Conservation (phyloP, 768 basidiomycete species). For the Phaffia tasmanica region DNA sequence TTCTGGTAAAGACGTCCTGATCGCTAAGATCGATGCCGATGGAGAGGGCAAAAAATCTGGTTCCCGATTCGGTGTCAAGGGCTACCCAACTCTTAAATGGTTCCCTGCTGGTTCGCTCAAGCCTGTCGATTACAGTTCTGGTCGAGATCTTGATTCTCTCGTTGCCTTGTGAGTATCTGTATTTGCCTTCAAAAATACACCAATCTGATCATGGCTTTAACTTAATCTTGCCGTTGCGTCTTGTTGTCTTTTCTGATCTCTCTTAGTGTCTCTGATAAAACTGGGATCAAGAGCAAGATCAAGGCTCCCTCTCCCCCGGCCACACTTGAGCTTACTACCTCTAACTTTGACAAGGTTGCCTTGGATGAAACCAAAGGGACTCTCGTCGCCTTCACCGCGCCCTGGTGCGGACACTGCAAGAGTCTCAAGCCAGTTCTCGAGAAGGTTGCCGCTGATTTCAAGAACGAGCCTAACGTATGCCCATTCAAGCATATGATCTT, state of each 20-base stretch:
- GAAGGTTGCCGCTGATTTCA: conserved; percentile 68
- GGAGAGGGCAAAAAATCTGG: conserved; percentile 69
- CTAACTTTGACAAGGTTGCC: conserved; percentile 66
- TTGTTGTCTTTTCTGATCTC: background rate
- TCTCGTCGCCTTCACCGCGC: conserved; percentile 52
- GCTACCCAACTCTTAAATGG: conserved; percentile 74
- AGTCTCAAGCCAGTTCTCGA: conserved; percentile 75
- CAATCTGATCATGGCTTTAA: background rate
- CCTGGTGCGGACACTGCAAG: conserved; percentile 90
- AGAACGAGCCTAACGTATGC: conserved; percentile 59
- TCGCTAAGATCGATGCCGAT: conserved; percentile 90
- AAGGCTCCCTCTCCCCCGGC: conserved; percentile 70
- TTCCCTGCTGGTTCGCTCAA: conserved; percentile 57
- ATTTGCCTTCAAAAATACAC: background rate
- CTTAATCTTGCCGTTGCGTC: background rate
- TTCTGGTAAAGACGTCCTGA: conserved; percentile 62
- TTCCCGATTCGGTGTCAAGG: conserved; percentile 60
- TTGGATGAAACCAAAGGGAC: conserved; percentile 64
- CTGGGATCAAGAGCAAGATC: conserved; percentile 75
- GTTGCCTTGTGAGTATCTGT: conserved; percentile 54
- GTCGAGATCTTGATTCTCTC: conserved; percentile 68
- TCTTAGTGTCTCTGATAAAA: conserved; percentile 57
- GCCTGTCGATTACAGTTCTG: conserved; percentile 58
- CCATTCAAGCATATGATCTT: background rate
- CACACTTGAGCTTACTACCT: conserved; percentile 54